Evolutionary conservation across 208 protist genomes (phyloP), one percentile per base, ranked within the genome.

Genomic region (Cochliopodium minus): DNA sequence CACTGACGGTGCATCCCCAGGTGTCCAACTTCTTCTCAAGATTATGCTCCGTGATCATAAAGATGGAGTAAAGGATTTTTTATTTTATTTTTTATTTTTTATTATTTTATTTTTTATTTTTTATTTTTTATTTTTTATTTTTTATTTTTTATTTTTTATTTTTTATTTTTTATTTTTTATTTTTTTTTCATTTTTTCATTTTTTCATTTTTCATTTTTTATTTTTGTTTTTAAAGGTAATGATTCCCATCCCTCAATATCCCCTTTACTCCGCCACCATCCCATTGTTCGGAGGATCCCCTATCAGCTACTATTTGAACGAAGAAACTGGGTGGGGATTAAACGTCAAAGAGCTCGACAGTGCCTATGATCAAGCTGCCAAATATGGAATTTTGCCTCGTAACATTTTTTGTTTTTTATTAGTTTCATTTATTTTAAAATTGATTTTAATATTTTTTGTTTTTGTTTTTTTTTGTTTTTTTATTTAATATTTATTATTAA

Each of bases 201-300:
- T 5, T 40, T 25, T 10, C 43, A 67, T 50, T n/a, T n/a, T n/a
- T n/a, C n/a, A n/a, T n/a, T n/a, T n/a, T n/a, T n/a, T n/a, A n/a
- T n/a, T n/a, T n/a, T n/a, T n/a, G n/a, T n/a, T n/a, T n/a, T n/a
- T n/a, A n/a, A n/a, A n/a, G n/a, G 67, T 91, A 9, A 79, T 99
- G 66, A 83, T 96, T 35, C 95, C 96, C 15, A 93, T 98, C 47
- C 96, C 95, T 53, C 94, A 99, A 76, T 99, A 99, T 73, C 95
- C 95, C 51, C 72, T 99, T 6, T 99, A 99, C 78, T 91, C 83
- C 39, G 94, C 93, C 4, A 77, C 91, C 55, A 80, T 99, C 53
- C 65, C 85, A 11, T 65, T 97, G 7, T 70, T 91, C 23, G 83
- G 85, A 25, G 95, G 88, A 42, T 69, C 32, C 9, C 56, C 65